Evolutionary conservation across 345 rosid species (phyloP), one percentile per base, ranked within the genome.

Genomic region (Moricandia arvensis): DNA sequence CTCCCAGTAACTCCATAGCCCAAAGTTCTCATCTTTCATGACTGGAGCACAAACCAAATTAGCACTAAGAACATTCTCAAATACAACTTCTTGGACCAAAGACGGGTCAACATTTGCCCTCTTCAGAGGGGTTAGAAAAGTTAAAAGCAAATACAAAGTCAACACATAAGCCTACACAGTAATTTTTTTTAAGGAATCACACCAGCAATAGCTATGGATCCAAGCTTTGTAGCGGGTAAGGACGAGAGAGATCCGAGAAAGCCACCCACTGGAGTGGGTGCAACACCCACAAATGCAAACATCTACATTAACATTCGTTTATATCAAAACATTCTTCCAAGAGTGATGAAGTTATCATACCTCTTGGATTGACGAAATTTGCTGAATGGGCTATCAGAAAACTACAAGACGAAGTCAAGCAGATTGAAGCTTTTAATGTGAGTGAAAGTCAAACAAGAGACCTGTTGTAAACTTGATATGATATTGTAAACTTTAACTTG

Each of bases 251-350:
- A 71, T 61, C 98, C 98, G 49, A 91, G 93, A 79, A 94, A 91
- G 60, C 88, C 97, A 78, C 97, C 97, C 90, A 94, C 85, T 0
- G 98, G 98, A 0, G 98, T 91, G 6, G 97, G 91, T 9, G 98
- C 97, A 78, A 90, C 93, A 71, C 98, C 98, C 17, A 94, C 97
- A 38, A 21, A 94, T 82, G 83, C 98, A 91, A 67, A 94, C 98
- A 90, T 94, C 98, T 91, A 80, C 24, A 47, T 30, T 10, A 72
- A 76, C 67, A 66, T 27, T 35, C 59, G 7, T 24, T 43, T 43
- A 2, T 29, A 7, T 43, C 13, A 58, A n/a, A 49, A 72, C 4
- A 59, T 59, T 47, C 31, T 17, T 31, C 57, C 13, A 29, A n/a
- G 12, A 9, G 43, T 9, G 43, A 9, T 9, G 12, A 37, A 37